These are phyloP conservation scores for Wallacemonas sp. DNA, from an alignment of 208 protist genomes.

Conservation along the genomic window DNA sequence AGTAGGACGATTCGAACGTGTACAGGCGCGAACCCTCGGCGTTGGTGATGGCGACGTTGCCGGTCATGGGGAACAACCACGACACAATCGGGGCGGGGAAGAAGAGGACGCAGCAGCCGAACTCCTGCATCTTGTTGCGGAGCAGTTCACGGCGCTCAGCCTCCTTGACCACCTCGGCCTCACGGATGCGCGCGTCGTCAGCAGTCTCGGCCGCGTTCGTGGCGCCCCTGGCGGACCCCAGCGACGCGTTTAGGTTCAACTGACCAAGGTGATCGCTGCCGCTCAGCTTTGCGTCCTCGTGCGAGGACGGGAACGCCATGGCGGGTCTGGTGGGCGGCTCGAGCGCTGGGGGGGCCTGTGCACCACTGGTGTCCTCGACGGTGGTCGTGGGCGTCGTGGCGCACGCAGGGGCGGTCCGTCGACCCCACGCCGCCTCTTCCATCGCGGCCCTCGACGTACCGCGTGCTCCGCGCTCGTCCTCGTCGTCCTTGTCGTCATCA, in stretches of 20 bases:
- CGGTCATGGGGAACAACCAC: constrained; percentile 79
- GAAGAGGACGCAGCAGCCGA: constrained; percentile 88
- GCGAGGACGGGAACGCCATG: no score
- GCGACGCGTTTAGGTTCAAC: neutral
- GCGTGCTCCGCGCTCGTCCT: constrained; percentile 7
- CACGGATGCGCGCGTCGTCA: neutral
- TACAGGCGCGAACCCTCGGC: constrained; percentile 69
- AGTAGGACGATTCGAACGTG: constrained; percentile 73
- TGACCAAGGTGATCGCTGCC: neutral
- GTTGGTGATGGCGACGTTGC: constrained; percentile 83
- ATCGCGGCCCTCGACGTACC: no score
- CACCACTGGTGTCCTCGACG: no score
- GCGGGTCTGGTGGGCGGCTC: no score
- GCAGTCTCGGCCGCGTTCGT: neutral
- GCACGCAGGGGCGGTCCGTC: neutral
- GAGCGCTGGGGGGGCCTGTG: no score
- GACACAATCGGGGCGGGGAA: constrained; percentile 79
- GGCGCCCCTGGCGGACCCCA: neutral
- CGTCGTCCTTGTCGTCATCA: constrained; percentile 20
- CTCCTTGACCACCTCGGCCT: constrained; percentile 6
- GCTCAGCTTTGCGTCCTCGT: neutral
- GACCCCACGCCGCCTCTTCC: no score
- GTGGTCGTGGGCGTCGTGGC: no score
- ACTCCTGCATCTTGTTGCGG: constrained; percentile 36
- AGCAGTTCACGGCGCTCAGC: constrained; percentile 2